phyloP scores from a whole-genome alignment of 1,139 yeast species.

The Yamadazyma blattariae region DNA sequence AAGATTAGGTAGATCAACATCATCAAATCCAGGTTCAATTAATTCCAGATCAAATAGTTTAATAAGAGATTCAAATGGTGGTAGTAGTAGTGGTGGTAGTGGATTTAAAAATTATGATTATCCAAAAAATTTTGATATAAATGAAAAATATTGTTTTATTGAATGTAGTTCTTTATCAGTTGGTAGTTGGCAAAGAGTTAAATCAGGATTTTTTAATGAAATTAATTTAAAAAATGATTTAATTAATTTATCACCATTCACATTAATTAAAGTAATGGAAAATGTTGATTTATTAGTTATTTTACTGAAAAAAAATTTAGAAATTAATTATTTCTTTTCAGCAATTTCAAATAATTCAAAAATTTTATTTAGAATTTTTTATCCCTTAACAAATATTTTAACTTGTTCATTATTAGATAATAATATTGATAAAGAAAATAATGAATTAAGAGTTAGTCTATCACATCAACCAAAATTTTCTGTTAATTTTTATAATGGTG shows the following conservation, averaged over 20 bases:
- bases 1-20: conserved; percentile 29
- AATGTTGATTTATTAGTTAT: conserved; percentile 67
- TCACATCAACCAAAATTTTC: conserved; percentile 71
- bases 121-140: conserved; percentile 36
- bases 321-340: conserved; percentile 70
- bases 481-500: conserved; percentile 60
- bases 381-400: conserved; percentile 49
- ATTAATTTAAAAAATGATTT: conserved; percentile 40
- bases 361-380: conserved; percentile 68
- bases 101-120: conserved; percentile 5
- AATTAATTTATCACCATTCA: conserved; percentile 63
- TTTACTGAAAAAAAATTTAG: conserved; percentile 64
- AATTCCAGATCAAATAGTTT: conserved; percentile 23
- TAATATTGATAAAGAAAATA: conserved; percentile 39
- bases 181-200: conserved; percentile 77
- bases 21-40: conserved; percentile 9
- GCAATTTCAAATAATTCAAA: conserved; percentile 66
- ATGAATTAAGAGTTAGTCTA: conserved; percentile 51
- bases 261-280: conserved; percentile 59
- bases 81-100: too few relatives aligned
- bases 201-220: conserved; percentile 54
- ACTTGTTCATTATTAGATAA: conserved; percentile 49
- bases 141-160: conserved; percentile 65
- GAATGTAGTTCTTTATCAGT: conserved; percentile 68
- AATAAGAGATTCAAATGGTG: conserved; percentile 9